Percentiles rank a stretch among this genome's conserved stretches.
Conservation (phyloP, 805 yeast genomes). For the Blastobotrys robertii region DNA sequence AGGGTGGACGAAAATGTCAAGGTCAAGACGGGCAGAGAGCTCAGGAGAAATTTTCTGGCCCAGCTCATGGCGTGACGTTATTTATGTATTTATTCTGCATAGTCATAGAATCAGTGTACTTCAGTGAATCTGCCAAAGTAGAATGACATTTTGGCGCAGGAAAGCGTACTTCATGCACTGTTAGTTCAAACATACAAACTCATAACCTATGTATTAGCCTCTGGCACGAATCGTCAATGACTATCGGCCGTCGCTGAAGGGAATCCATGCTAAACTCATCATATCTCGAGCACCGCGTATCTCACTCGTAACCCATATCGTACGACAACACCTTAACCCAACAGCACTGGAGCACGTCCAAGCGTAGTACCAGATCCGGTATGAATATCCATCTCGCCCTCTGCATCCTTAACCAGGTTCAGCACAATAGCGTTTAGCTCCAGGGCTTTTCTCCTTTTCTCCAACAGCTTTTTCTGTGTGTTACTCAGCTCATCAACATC, state of each 20-base stretch:
- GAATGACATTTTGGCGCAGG: too few species aligned
- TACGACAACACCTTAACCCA: neutral
- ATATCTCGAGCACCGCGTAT: too few species aligned
- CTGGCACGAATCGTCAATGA: too few species aligned
- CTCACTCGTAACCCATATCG: neutral
- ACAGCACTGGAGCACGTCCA: constrained; percentile 56
- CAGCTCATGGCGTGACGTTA: constrained; percentile 19
- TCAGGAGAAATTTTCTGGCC: constrained; percentile 26
- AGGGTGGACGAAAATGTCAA: neutral
- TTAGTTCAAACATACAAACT: too few species aligned
- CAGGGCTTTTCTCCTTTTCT: constrained; percentile 40
- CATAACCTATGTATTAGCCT: too few species aligned
- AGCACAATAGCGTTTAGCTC: constrained; percentile 16
- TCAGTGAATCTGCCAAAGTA: too few species aligned
- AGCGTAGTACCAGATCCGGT: constrained; percentile 74
- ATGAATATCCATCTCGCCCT: constrained; percentile 35
- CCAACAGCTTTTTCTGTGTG: constrained; percentile 26
- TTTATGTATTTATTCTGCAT: neutral
- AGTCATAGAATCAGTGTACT: neutral
- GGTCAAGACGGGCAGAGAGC: constrained; percentile 13
- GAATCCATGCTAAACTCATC: too few species aligned
- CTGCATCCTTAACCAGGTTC: constrained; percentile 52
- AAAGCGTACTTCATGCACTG: too few species aligned
- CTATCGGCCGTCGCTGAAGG: too few species aligned
- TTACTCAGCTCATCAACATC: constrained; percentile 27